Conservation (phyloP, 2,329 filamentous ascomycete species). For the Cladophialophora carrionii region DNA sequence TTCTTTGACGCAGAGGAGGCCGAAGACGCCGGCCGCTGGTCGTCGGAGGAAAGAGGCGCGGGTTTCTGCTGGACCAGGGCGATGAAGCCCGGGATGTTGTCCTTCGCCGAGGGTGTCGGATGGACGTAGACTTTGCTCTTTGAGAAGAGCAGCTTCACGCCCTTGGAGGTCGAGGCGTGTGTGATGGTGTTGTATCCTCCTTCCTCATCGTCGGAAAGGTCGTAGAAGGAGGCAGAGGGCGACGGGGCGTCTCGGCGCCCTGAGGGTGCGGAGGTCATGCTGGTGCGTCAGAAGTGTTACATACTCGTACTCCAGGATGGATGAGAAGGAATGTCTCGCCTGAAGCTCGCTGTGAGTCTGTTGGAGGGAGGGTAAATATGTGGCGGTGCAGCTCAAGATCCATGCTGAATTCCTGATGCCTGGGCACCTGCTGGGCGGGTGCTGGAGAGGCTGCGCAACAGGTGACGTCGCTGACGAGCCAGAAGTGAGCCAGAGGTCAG, state of each 20-base stretch:
- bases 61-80: conserved; percentile 87
- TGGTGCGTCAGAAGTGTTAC: not conserved
- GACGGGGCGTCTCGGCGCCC: conserved; percentile 57
- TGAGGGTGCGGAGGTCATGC: conserved; percentile 26
- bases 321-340: not conserved
- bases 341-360: not conserved
- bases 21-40: conserved; percentile 47
- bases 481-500: not conserved
- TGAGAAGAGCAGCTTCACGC: conserved; percentile 90
- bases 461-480: conserved; percentile 18
- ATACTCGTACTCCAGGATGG: not conserved
- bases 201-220: conserved; percentile 94
- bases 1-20: conserved; percentile 45
- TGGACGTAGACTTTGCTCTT: conserved; percentile 99
- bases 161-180: conserved; percentile 72
- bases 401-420: conserved; percentile 34
- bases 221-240: conserved; percentile 87
- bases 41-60: conserved; percentile 39
- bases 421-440: conserved; percentile 13
- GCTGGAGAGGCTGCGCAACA: not conserved
- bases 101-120: conserved; percentile 86
- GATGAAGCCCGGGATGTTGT: conserved; percentile 94
- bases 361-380: conserved; percentile 1
- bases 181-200: conserved; percentile 93
- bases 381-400: conserved; percentile 7